A percentile compares a stretch with the other conserved stretches of the same genome.
phyloP scores from a whole-genome alignment of 331 rosid species.

The Quercus lobata region DNA sequence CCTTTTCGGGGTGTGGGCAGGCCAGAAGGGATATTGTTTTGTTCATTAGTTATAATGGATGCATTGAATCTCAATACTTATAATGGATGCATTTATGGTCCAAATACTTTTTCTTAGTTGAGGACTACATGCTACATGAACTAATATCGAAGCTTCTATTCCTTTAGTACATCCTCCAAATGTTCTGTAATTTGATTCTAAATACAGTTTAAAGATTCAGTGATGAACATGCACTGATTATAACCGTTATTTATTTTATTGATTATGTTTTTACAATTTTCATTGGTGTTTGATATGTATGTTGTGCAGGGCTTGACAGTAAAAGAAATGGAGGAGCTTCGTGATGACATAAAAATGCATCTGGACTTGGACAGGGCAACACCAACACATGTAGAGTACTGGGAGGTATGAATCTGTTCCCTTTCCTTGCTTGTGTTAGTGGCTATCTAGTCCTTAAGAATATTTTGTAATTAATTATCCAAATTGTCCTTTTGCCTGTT shows the following conservation, averaged over 20 bases:
- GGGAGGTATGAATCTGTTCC: slow-evolving; percentile 67
- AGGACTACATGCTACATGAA: too few species aligned
- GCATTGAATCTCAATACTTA: not conserved
- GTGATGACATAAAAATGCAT: slow-evolving; percentile 98
- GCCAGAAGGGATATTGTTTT: not conserved
- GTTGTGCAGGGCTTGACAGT: slow-evolving; percentile 82
- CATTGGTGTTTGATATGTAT: slow-evolving; percentile 17
- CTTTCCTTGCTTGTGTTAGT: not conserved
- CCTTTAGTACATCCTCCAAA: too few species aligned
- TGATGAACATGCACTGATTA: not conserved
- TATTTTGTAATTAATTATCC: not conserved
- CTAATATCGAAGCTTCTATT: too few species aligned
- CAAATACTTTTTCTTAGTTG: too few species aligned
- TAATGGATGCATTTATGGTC: too few species aligned
- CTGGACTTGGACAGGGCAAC: slow-evolving; percentile 95
- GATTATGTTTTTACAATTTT: slow-evolving; percentile 5
- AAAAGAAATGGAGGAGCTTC: slow-evolving; percentile 93
- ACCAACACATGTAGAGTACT: slow-evolving; percentile 80
- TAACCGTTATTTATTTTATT: not conserved
- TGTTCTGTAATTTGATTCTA: too few species aligned
- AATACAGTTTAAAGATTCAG: too few species aligned
- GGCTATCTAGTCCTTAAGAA: slow-evolving; percentile 1
- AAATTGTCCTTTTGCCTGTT: not conserved
- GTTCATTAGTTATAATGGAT: not conserved
- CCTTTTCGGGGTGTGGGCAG: not conserved